Percentiles rank a stretch among this genome's conserved stretches.
Conservation (phyloP, 805 yeast genomes). For the Kazachstania kunashirensis region DNA sequence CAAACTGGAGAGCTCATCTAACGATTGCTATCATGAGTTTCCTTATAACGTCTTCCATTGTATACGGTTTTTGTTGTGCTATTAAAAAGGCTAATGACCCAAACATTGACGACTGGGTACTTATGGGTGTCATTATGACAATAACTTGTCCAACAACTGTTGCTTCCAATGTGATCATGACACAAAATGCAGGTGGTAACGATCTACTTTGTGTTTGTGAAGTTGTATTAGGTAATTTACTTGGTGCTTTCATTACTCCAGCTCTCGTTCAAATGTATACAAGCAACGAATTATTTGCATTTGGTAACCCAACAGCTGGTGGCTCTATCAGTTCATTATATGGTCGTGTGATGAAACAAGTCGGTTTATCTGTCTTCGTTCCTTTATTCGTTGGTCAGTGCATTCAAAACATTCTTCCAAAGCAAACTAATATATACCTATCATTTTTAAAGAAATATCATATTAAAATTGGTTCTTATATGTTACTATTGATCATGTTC, state of each 20-base stretch:
- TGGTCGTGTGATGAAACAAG: constrained; percentile 72
- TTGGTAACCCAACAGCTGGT: constrained; percentile 70
- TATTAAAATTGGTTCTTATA: constrained; percentile 64
- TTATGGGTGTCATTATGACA: constrained; percentile 74
- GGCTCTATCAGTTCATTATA: constrained; percentile 47
- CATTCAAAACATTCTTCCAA: constrained; percentile 59
- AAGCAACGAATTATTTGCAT: constrained; percentile 46
- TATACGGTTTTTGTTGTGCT: constrained; percentile 65
- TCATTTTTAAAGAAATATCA: constrained; percentile 18
- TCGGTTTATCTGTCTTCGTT: constrained; percentile 73
- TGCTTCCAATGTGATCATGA: constrained; percentile 87
- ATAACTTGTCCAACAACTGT: constrained; percentile 89
- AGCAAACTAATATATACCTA: constrained; percentile 26
- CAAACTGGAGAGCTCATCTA: constrained; percentile 76
- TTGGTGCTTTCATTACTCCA: constrained; percentile 85
- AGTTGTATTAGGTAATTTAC: constrained; percentile 72
- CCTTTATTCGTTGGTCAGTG: constrained; percentile 87
- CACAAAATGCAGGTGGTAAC: constrained; percentile 76
- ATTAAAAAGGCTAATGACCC: constrained; percentile 48
- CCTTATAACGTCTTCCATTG: constrained; percentile 57
- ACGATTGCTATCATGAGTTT: constrained; percentile 61
- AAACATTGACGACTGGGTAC: constrained; percentile 62
- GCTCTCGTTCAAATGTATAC: constrained; percentile 69
- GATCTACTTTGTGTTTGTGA: constrained; percentile 70
- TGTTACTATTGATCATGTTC: constrained; percentile 70